These are phyloP conservation scores for Penicillium sclerotigenum DNA, from an alignment of 2,329 filamentous ascomycete genomes.

Conservation along the genomic window DNA sequence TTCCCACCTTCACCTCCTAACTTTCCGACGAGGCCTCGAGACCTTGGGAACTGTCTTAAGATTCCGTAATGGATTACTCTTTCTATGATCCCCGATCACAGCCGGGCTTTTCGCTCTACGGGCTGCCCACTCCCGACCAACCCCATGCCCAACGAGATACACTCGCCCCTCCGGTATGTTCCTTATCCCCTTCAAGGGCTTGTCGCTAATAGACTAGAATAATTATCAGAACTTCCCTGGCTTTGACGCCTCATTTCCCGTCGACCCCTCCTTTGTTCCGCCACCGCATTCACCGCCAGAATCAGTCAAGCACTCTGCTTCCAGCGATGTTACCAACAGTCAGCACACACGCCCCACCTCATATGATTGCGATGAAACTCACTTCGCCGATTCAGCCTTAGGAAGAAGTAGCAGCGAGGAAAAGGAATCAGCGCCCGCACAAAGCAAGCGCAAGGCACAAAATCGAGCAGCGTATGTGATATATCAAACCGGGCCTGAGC, in stretches of 20 bases:
- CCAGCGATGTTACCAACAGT: conserved; percentile 24
- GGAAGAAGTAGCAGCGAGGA: conserved; percentile 53
- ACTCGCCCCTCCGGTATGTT: neutral
- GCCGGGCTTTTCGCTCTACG: conserved; percentile 47
- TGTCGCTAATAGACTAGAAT: conserved; percentile 22
- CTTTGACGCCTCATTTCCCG: conserved; percentile 40
- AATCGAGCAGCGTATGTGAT: conserved; percentile 67
- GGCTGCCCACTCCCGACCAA: conserved; percentile 43
- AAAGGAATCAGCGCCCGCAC: conserved; percentile 53
- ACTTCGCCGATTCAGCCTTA: conserved; percentile 25
- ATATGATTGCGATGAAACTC: conserved; percentile 30
- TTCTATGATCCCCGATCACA: conserved; percentile 49
- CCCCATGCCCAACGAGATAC: conserved; percentile 43
- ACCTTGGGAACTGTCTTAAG: neutral
- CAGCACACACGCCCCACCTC: conserved; percentile 26
- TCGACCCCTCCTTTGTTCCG: conserved; percentile 34
- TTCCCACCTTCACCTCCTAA: neutral
- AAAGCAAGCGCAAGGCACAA: conserved; percentile 65
- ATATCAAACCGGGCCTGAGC: neutral
- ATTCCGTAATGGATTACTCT: conserved; percentile 53
- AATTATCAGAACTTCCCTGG: conserved; percentile 37
- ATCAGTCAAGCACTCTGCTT: conserved; percentile 35
- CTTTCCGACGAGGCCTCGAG: neutral
- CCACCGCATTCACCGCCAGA: conserved; percentile 37
- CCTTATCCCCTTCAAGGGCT: neutral